A percentile compares a stretch with the other conserved stretches of the same genome.
phyloP scores from a whole-genome alignment of 2,329 filamentous ascomycete species.

The Fragosphaeria purpurea region DNA sequence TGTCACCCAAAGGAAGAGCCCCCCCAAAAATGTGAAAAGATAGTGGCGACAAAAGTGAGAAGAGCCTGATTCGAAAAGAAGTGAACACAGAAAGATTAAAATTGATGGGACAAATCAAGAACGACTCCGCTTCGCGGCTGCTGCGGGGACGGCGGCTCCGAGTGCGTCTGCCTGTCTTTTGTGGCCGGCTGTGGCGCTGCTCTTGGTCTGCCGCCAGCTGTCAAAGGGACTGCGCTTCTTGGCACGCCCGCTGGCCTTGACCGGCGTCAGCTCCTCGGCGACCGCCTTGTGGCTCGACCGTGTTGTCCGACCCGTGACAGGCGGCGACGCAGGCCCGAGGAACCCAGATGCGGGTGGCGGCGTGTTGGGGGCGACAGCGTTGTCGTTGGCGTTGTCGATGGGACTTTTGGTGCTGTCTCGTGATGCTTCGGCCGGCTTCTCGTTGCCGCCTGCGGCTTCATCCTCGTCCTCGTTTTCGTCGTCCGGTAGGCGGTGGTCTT shows the following conservation, averaged over 20 bases:
- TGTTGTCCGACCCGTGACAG: constrained; percentile 50
- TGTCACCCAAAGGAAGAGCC: no score
- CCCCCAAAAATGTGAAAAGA: no score
- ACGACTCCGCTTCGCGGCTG: constrained; percentile 30
- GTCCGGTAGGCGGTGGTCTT: constrained; percentile 34
- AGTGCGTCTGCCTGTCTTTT: constrained; percentile 33
- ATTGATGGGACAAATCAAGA: neutral
- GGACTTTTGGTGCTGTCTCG: constrained; percentile 26
- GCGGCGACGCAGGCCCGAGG: constrained; percentile 47
- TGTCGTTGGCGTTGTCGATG: constrained; percentile 27
- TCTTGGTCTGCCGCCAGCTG: constrained; percentile 58
- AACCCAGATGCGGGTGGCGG: constrained; percentile 44
- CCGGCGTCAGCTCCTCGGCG: constrained; percentile 29
- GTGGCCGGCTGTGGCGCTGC: constrained; percentile 27
- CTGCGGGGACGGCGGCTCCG: constrained; percentile 12
- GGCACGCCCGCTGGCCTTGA: constrained; percentile 26
- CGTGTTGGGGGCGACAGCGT: constrained; percentile 32
- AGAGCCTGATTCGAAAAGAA: no score
- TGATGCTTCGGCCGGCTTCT: constrained; percentile 1
- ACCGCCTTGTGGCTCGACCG: constrained; percentile 42
- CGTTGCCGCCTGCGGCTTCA: constrained; percentile 22
- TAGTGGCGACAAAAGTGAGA: no score
- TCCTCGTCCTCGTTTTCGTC: constrained; percentile 50
- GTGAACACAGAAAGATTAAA: no score
- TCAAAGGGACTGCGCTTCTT: constrained; percentile 50